Evolutionary conservation across 2,329 filamentous ascomycete genomes (phyloP).

Genomic region (Curvularia eragrostidis): DNA sequence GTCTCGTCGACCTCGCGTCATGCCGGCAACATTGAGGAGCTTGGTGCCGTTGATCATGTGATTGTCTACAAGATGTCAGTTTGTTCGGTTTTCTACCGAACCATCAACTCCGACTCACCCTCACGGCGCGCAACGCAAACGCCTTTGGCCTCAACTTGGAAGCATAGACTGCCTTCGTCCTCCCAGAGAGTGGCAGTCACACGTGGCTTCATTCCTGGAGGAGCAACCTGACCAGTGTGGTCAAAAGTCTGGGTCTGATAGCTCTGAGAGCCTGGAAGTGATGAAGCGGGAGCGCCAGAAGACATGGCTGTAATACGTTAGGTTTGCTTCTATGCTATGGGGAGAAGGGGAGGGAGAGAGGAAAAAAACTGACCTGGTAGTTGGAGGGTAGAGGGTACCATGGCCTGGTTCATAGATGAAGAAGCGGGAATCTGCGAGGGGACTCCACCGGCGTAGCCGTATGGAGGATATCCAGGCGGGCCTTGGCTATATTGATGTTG

Average conservation of each 20-base stretch:
- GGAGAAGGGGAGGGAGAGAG: not conserved
- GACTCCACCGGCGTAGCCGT: conserved; percentile 77
- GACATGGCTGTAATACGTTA: conserved; percentile 42
- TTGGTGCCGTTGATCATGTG: conserved; percentile 99
- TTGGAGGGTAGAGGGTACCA: conserved; percentile 75
- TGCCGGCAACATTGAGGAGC: conserved; percentile 93
- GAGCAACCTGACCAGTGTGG: conserved; percentile 88
- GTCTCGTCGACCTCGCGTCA: conserved; percentile 94
- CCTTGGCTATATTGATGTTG: conserved; percentile 68
- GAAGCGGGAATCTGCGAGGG: conserved; percentile 75
- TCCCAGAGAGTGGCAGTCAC: conserved; percentile 98
- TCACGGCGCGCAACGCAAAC: conserved; percentile 95
- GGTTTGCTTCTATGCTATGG: not conserved
- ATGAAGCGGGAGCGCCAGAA: conserved; percentile 38
- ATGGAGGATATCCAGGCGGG: conserved; percentile 68
- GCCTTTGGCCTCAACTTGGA: conserved; percentile 94
- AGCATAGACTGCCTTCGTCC: conserved; percentile 96
- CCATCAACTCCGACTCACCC: conserved; percentile 60
- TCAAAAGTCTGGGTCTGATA: conserved; percentile 68
- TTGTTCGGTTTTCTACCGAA: not conserved
- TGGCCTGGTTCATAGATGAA: conserved; percentile 69
- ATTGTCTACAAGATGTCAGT: conserved; percentile 69
- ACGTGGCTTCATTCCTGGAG: conserved; percentile 92
- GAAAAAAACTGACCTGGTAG: conserved; percentile 56
- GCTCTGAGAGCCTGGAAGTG: conserved; percentile 40